A percentile compares a stretch with the other conserved stretches of the same genome.
phyloP scores from a whole-genome alignment of 2,329 filamentous ascomycete genomes.

The Apiospora pterosperma region DNA sequence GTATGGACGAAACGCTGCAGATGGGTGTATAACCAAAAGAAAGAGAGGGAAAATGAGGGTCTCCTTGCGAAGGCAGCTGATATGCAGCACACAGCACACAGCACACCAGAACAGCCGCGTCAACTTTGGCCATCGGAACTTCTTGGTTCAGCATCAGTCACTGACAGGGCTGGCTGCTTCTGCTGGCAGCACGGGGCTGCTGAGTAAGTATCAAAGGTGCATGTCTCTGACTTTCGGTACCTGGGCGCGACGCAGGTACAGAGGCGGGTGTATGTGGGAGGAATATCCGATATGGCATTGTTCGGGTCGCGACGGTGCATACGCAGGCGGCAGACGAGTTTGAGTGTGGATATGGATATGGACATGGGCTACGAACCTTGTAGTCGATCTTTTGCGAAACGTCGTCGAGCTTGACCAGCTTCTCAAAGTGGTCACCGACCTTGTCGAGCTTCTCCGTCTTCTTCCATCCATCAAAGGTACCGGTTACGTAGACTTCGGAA shows the following conservation, averaged over 20 bases:
- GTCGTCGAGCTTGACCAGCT: constrained; percentile 71
- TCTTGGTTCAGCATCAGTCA: neutral
- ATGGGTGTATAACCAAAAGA: neutral
- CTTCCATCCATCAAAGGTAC: constrained; percentile 91
- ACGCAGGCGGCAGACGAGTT: neutral
- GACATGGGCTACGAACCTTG: constrained; percentile 68
- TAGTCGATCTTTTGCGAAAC: constrained; percentile 76
- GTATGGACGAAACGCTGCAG: neutral
- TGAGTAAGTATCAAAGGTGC: neutral
- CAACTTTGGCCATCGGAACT: neutral
- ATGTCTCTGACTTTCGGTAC: neutral
- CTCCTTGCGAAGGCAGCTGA: neutral
- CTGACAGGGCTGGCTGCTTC: neutral
- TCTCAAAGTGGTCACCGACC: constrained; percentile 70
- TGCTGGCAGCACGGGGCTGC: neutral
- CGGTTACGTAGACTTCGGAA: constrained; percentile 88
- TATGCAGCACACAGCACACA: neutral
- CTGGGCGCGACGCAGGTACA: neutral
- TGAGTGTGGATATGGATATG: constrained; percentile 8
- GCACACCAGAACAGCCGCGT: neutral
- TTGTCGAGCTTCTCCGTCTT: constrained; percentile 83
- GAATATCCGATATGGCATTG: neutral
- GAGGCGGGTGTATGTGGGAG: neutral
- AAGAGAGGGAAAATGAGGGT: neutral
- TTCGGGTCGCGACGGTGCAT: neutral